Evolutionary conservation across 2,329 filamentous ascomycete species (phyloP).

Genomic region (Aspergillus fischeri): DNA sequence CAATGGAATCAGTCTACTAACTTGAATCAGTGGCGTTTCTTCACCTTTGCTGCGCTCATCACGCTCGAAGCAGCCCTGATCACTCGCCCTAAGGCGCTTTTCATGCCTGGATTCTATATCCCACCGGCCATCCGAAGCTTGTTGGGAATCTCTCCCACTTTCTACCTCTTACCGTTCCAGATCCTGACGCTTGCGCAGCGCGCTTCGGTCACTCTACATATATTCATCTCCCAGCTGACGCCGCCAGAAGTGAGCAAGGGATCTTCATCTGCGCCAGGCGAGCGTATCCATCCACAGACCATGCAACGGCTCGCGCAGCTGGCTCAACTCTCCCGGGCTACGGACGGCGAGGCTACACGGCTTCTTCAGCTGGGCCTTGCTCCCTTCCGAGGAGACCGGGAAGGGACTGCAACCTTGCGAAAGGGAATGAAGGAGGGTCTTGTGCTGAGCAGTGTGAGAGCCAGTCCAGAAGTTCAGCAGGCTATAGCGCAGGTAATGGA

Average conservation of each 20-base stretch:
- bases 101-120: constrained; percentile 33
- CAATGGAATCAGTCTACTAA: background rate
- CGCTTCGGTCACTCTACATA: constrained; percentile 71
- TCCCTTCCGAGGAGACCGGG: constrained; percentile 72
- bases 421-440: constrained; percentile 79
- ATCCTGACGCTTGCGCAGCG: constrained; percentile 71
- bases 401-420: constrained; percentile 60
- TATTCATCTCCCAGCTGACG: constrained; percentile 76
- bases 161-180: constrained; percentile 72
- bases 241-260: constrained; percentile 55
- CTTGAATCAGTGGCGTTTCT: constrained; percentile 45
- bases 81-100: constrained; percentile 46
- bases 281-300: constrained; percentile 43
- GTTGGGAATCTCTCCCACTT: constrained; percentile 43
- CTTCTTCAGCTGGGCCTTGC: constrained; percentile 74
- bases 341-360: constrained; percentile 66
- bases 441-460: constrained; percentile 77
- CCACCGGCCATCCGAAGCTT: constrained; percentile 25
- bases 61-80: constrained; percentile 56
- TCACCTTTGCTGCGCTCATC: constrained; percentile 51
- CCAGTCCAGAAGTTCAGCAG: constrained; percentile 75
- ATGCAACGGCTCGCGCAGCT: constrained; percentile 65
- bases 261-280: constrained; percentile 26
- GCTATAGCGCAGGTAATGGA: constrained; percentile 67
- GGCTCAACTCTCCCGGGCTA: constrained; percentile 53